Evolutionary conservation across 495 filamentous ascomycete genomes (phyloP), one percentile per base, ranked within the genome.

Genomic region (Aspergillus nidulans): DNA sequence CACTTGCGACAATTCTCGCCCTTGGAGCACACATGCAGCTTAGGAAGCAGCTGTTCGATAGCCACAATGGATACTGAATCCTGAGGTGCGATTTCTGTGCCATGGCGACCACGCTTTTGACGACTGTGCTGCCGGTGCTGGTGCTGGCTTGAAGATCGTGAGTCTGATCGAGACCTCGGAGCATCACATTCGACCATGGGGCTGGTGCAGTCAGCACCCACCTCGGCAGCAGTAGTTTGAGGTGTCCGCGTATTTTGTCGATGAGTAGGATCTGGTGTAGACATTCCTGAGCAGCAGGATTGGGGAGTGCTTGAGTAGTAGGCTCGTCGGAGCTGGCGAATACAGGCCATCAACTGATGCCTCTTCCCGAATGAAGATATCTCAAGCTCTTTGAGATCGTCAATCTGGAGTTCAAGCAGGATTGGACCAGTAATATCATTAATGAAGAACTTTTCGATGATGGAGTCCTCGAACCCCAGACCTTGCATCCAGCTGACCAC

Each of bases 331-430:
- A 96, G 80, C 8, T 76, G 69, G 59, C 86, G 80, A 52, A 97
- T 95, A 56, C 88, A 86, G 58, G 83, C 83, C 91, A 95, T 96
- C 0, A 98, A 63, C 56, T 80, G 81, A 49, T 90, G 90, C 19
- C 94, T 83, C 59, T 92, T 90, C 15, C 94, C 94, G 70, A 97
- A 97, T 0, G 94, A 97, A n/a, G 79, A 72, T 55, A 98, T 95
- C 19, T 87, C 87, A 5, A 97, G 84, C 71, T 98, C 94, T 63
- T 91, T 91, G n/a, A 98, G 77, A 63, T 97, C 91, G 30, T 96
- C 89, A 59, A 89, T 82, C 63, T 95, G 87, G n/a, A 98, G 74
- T 15, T 88, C 85, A 21, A 92, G 82, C 1, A 98, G 77, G 46
- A 97, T 85, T 3, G 83, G 71, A 0, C 94, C 94, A 20, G 85